phyloP scores from a whole-genome alignment of 2,329 filamentous ascomycete genomes.

The Penicillium verrucosum region DNA sequence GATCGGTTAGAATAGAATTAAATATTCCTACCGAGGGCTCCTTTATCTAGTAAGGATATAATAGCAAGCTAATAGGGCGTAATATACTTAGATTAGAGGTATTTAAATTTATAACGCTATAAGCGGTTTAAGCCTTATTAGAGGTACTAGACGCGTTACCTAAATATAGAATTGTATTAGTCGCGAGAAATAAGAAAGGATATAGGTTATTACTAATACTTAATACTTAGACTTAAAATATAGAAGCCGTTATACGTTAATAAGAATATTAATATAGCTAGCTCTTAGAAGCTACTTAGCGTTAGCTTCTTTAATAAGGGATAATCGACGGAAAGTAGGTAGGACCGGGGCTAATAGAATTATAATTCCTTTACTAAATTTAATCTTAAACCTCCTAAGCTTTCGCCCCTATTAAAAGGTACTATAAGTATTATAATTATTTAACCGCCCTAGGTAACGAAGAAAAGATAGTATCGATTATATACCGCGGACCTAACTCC shows the following conservation, averaged over 20 bases:
- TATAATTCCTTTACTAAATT: slow-evolving; percentile 4
- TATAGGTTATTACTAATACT: neutral
- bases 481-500: slow-evolving; percentile 1
- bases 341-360: slow-evolving; percentile 3
- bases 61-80: too few species aligned
- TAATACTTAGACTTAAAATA: slow-evolving; percentile 1
- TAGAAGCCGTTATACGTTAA: neutral
- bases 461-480: slow-evolving; percentile 12
- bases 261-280: neutral
- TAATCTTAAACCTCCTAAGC: slow-evolving; percentile 5
- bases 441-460: slow-evolving; percentile 3
- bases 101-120: too few species aligned
- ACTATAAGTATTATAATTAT: slow-evolving; percentile 3
- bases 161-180: too few species aligned
- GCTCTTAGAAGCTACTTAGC: neutral
- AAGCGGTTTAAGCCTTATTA: too few species aligned
- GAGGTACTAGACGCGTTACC: too few species aligned
- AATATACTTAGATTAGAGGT: too few species aligned
- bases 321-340: slow-evolving; percentile 6
- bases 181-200: neutral
- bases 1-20: too few species aligned
- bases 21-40: too few species aligned
- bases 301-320: slow-evolving; percentile 8
- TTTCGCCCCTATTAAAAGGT: slow-evolving; percentile 7
- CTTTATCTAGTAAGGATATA: too few species aligned